A percentile compares a stretch with the other conserved stretches of the same genome.
Conservation (phyloP, 768 basidiomycete species). For the Daedaleopsis sinensis region DNA sequence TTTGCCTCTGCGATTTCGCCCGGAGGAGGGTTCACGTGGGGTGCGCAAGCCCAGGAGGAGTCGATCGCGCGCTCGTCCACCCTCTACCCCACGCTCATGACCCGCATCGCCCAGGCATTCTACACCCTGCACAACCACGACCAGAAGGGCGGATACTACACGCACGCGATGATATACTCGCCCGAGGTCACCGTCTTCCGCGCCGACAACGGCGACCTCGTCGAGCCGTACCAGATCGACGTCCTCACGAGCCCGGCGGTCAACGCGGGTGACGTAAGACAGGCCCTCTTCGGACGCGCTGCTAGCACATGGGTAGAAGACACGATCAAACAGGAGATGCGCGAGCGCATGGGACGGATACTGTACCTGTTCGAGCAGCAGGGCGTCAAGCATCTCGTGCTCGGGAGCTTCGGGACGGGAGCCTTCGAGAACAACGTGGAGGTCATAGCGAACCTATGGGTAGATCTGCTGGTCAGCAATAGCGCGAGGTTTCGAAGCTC, state of each 20-base stretch:
- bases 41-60: conserved; percentile 81
- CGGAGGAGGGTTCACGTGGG: conserved; percentile 75
- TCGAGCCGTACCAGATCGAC: conserved; percentile 60
- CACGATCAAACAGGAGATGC: conserved; percentile 59
- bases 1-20: conserved; percentile 78
- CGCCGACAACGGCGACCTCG: conserved; percentile 60
- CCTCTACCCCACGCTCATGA: conserved; percentile 63
- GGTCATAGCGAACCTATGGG: conserved; percentile 65
- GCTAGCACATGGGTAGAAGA: conserved; percentile 27
- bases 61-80: conserved; percentile 78
- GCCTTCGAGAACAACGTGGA: conserved; percentile 69
- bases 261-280: conserved; percentile 59
- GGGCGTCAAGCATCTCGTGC: conserved; percentile 59
- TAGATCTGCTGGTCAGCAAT: conserved; percentile 52
- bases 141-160: conserved; percentile 58
- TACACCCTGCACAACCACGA: conserved; percentile 59
- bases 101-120: conserved; percentile 57
- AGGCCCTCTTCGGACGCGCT: conserved; percentile 22
- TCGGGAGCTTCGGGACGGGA: conserved; percentile 81
- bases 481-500: conserved; percentile 56
- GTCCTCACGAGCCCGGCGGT: conserved; percentile 77
- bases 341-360: conserved; percentile 70
- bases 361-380: conserved; percentile 65
- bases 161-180: conserved; percentile 80
- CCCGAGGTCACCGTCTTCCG: conserved; percentile 65